Evolutionary conservation across 2,329 filamentous ascomycete genomes (phyloP).

Genomic region (Exserohilum turcica): DNA sequence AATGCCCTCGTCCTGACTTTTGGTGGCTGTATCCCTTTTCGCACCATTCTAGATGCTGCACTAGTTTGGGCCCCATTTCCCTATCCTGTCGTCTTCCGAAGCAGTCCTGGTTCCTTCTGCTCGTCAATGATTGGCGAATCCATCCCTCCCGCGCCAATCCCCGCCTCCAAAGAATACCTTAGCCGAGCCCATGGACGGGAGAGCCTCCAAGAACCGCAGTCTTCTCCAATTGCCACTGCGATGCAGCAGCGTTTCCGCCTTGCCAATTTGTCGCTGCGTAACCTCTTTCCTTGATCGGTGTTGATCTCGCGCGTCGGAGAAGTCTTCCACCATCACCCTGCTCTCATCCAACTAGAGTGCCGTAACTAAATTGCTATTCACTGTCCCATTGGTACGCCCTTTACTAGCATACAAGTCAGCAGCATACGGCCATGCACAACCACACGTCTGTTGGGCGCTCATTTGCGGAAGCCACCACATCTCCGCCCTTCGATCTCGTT

Average conservation of each 20-base stretch:
- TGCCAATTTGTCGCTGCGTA: slow-evolving; percentile 1
- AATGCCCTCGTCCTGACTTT: not conserved
- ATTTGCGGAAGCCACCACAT: slow-evolving; percentile 6
- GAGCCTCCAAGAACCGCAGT: not conserved
- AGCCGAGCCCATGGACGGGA: not conserved
- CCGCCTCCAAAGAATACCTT: not conserved
- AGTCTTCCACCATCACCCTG: not conserved
- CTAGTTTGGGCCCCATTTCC: slow-evolving; percentile 31
- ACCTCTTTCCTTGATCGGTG: not conserved
- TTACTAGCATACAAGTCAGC: slow-evolving; percentile 11
- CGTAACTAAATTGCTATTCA: slow-evolving; percentile 1
- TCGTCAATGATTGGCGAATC: slow-evolving; percentile 2
- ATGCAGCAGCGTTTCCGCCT: slow-evolving; percentile 15
- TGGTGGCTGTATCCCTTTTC: slow-evolving; percentile 11
- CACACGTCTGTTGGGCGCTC: not conserved
- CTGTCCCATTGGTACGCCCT: slow-evolving; percentile 22
- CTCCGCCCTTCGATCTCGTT: slow-evolving; percentile 1
- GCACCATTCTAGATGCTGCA: slow-evolving; percentile 19
- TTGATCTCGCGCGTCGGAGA: not conserved
- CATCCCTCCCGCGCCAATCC: not conserved
- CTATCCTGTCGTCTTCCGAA: slow-evolving; percentile 20
- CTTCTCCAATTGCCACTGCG: not conserved
- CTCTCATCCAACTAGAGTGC: slow-evolving; percentile 1
- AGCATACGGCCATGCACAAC: slow-evolving; percentile 5
- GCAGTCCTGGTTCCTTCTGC: slow-evolving; percentile 3